Evolutionary conservation across 768 basidiomycete genomes (phyloP).

Genomic region (Leucocoprinus leucothites): DNA sequence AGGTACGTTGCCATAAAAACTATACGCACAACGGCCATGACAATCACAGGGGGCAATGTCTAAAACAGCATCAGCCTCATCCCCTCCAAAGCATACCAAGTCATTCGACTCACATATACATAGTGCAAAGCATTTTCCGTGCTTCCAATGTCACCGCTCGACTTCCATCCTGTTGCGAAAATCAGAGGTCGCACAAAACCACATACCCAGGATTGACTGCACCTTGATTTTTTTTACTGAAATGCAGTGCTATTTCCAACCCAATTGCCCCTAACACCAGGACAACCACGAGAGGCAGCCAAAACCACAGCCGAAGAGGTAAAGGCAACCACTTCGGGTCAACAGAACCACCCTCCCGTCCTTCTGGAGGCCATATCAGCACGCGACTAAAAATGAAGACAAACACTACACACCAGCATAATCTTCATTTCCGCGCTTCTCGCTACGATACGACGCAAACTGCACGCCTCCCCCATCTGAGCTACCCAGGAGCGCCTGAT

Average conservation of each 20-base stretch:
- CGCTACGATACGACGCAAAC: slow-evolving; percentile 21
- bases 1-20: background rate
- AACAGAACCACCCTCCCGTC: background rate
- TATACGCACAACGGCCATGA: slow-evolving; percentile 40
- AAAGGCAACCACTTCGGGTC: slow-evolving; percentile 35
- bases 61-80: slow-evolving; percentile 17
- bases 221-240: slow-evolving; percentile 45
- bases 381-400: background rate
- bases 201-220: slow-evolving; percentile 5
- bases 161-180: slow-evolving; percentile 39
- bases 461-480: slow-evolving; percentile 14
- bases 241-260: slow-evolving; percentile 44
- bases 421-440: background rate
- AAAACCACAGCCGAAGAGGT: slow-evolving; percentile 45
- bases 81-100: background rate
- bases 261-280: slow-evolving; percentile 38
- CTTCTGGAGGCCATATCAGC: background rate
- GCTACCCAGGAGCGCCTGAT: background rate
- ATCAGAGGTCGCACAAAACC: background rate
- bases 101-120: slow-evolving; percentile 40
- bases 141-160: slow-evolving; percentile 27
- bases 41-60: slow-evolving; percentile 51
- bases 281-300: slow-evolving; percentile 37
- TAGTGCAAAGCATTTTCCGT: slow-evolving; percentile 44
- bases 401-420: background rate